Evolutionary conservation across 2,329 filamentous ascomycete species (phyloP).

Genomic region (Epichloe scottii): DNA sequence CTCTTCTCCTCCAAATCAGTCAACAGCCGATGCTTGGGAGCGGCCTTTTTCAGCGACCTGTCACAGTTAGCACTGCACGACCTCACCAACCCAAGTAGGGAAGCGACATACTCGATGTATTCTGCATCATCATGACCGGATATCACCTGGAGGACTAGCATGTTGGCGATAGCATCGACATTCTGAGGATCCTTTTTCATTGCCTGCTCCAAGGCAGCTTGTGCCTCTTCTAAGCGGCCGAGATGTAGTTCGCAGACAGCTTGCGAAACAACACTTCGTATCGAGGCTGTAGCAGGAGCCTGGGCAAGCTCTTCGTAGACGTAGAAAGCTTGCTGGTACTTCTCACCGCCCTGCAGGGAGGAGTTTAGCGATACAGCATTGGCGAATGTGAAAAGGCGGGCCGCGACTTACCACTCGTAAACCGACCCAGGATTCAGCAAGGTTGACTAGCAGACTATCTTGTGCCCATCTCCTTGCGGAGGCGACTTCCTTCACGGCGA

Average conservation of each 20-base stretch:
- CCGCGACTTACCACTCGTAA: conserved; percentile 56
- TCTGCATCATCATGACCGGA: conserved; percentile 59
- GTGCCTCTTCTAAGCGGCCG: conserved; percentile 76
- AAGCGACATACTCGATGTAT: conserved; percentile 44
- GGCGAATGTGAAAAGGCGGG: background rate
- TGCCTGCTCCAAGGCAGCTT: conserved; percentile 73
- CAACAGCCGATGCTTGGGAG: conserved; percentile 59
- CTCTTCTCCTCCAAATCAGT: conserved; percentile 73
- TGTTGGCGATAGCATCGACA: conserved; percentile 68
- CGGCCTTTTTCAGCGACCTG: conserved; percentile 43
- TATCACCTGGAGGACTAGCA: conserved; percentile 66
- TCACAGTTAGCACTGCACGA: conserved; percentile 12
- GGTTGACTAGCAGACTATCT: conserved; percentile 83
- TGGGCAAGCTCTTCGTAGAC: conserved; percentile 94
- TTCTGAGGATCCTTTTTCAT: conserved; percentile 59
- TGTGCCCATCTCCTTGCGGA: conserved; percentile 88
- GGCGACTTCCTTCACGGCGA: conserved; percentile 79
- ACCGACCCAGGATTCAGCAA: conserved; percentile 92
- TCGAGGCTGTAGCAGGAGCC: conserved; percentile 65
- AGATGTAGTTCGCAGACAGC: conserved; percentile 87
- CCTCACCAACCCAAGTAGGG: background rate
- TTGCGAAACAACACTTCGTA: conserved; percentile 69
- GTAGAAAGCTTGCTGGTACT: conserved; percentile 94
- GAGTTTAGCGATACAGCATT: conserved; percentile 14
- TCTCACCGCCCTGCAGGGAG: conserved; percentile 63